Percentiles rank a stretch among this genome's conserved stretches.
Conservation (phyloP, 805 yeast species). For the Metschnikowia kunwiensis region DNA sequence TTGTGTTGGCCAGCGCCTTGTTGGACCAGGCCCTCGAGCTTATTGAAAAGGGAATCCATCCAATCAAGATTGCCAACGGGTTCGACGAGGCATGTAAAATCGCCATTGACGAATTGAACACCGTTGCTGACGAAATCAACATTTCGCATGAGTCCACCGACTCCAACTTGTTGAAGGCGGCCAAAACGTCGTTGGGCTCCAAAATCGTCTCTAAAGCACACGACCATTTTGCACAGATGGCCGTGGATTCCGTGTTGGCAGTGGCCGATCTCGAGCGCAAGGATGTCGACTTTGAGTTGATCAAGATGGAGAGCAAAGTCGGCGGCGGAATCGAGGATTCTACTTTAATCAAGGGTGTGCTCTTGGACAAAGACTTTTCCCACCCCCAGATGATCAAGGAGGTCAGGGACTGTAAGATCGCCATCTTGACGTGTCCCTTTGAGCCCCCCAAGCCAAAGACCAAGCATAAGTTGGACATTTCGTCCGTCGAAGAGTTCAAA, state of each 20-base stretch:
- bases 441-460: slow-evolving; percentile 99
- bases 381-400: slow-evolving; percentile 97
- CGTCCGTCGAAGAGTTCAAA: slow-evolving; percentile 90
- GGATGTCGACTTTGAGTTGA: slow-evolving; percentile 96
- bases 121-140: slow-evolving; percentile 64
- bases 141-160: slow-evolving; percentile 46
- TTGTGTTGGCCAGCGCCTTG: slow-evolving; percentile 90
- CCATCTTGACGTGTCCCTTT: slow-evolving; percentile 96
- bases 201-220: slow-evolving; percentile 93
- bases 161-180: slow-evolving; percentile 78
- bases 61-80: slow-evolving; percentile 94
- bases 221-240: slow-evolving; percentile 92
- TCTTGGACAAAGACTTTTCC: slow-evolving; percentile 93
- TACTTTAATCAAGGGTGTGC: slow-evolving; percentile 81
- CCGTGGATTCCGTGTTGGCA: slow-evolving; percentile 90
- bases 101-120: slow-evolving; percentile 75
- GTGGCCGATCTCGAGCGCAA: slow-evolving; percentile 90
- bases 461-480: slow-evolving; percentile 91
- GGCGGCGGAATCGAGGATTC: slow-evolving; percentile 94
- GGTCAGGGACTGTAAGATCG: slow-evolving; percentile 77
- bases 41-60: slow-evolving; percentile 96
- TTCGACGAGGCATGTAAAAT: slow-evolving; percentile 95
- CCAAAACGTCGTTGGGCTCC: slow-evolving; percentile 91
- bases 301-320: slow-evolving; percentile 91
- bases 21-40: slow-evolving; percentile 92